A percentile compares a stretch with the other conserved stretches of the same genome.
Conservation (phyloP, 2,329 filamentous ascomycete genomes). For the Fusarium vanettenii region DNA sequence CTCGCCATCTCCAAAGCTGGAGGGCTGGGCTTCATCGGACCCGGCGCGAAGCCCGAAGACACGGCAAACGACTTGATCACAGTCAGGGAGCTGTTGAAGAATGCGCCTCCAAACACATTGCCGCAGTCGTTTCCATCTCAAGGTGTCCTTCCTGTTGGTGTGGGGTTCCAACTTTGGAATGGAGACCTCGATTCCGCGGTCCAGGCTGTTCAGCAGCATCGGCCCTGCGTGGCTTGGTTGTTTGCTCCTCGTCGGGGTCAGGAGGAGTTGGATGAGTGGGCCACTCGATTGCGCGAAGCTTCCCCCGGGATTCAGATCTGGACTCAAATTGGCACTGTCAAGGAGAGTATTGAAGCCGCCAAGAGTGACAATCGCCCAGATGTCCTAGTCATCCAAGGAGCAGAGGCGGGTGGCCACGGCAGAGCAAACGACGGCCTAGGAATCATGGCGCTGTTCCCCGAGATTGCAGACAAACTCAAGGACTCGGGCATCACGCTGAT, state of each 20-base stretch:
- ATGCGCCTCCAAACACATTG: background rate
- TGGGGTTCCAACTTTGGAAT: conserved; percentile 59
- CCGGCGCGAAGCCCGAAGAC: conserved; percentile 49
- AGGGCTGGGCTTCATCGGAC: conserved; percentile 68
- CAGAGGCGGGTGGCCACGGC: conserved; percentile 66
- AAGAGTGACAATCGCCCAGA: conserved; percentile 54
- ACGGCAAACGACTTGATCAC: conserved; percentile 47
- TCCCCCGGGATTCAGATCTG: conserved; percentile 59
- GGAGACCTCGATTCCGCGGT: conserved; percentile 50
- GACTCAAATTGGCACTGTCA: conserved; percentile 63
- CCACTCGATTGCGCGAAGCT: conserved; percentile 53
- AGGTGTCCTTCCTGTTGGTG: conserved; percentile 55
- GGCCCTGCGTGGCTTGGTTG: conserved; percentile 58
- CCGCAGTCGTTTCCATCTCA: conserved; percentile 19
- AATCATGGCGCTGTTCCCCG: conserved; percentile 61
- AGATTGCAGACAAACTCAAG: conserved; percentile 56
- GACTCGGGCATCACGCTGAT: conserved; percentile 55
- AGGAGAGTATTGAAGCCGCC: conserved; percentile 58
- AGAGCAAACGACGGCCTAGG: conserved; percentile 56
- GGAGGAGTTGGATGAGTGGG: conserved; percentile 57
- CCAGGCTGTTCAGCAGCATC: conserved; percentile 44
- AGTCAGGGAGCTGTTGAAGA: conserved; percentile 39
- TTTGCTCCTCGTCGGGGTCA: conserved; percentile 52
- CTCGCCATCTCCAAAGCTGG: conserved; percentile 76
- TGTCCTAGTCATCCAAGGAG: conserved; percentile 63